Conservation (phyloP, 2,329 filamentous ascomycete species). For the Fusarium metavorans region DNA sequence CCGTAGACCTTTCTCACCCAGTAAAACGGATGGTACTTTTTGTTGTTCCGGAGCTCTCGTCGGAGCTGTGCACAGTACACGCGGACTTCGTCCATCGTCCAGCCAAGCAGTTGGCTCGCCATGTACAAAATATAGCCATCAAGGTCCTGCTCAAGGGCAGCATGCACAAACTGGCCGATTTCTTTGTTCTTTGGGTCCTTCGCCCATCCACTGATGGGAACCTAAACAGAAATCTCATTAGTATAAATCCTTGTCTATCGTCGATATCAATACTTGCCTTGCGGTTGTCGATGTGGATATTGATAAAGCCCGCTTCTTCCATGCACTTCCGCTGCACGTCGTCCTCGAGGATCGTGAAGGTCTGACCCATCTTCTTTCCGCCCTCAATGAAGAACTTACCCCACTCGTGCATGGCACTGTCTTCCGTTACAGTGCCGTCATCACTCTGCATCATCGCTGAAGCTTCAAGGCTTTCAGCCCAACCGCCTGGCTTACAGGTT, state of each 20-base stretch:
- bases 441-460: conserved; percentile 13
- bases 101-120: conserved; percentile 17
- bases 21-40: conserved; percentile 6
- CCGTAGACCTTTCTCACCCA: not conserved
- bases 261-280: not conserved
- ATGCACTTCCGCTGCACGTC: conserved; percentile 7
- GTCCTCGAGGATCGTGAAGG: conserved; percentile 10
- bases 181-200: conserved; percentile 13
- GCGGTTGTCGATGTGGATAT: conserved; percentile 5
- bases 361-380: conserved; percentile 11
- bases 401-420: conserved; percentile 8
- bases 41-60: conserved; percentile 20
- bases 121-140: conserved; percentile 27
- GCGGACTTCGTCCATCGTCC: conserved; percentile 17
- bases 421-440: conserved; percentile 2
- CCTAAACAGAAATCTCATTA: not conserved
- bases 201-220: conserved; percentile 18
- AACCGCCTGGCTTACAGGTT: conserved; percentile 9
- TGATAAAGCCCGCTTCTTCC: conserved; percentile 13
- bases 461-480: conserved; percentile 8
- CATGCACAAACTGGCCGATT: conserved; percentile 18
- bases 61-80: conserved; percentile 23
- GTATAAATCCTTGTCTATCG: not conserved
- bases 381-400: conserved; percentile 8
- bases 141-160: conserved; percentile 24